Evolutionary conservation across 2,329 filamentous ascomycete genomes (phyloP), one percentile per base, ranked within the genome.

Genomic region (Aspergillus ustus): DNA sequence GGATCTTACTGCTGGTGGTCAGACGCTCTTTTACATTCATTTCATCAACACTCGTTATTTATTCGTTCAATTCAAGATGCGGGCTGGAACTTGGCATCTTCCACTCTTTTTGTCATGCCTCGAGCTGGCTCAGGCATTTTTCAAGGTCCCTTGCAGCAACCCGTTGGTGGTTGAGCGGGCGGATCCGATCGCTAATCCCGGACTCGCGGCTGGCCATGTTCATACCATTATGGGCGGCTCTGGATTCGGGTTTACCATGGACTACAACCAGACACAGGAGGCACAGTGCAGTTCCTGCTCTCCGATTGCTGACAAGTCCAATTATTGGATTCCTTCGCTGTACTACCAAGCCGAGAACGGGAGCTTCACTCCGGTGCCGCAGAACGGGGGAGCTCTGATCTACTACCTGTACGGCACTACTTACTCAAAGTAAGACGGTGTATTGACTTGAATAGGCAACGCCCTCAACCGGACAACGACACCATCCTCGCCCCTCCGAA

Each of bases 291-390:
- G 87, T 52, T 91, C 88, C 37, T 89, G 91, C 73, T 83, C 84
- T 63, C 82, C 91, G 72, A 86, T 83, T 69, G 85, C 85, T 58
- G 90, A 93, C 77, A 82, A 87, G 72, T 90, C 85, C 68, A 89
- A 89, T 76, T 93, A 94, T 81, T 93, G 91, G 91, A 87, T 88
- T 59, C 90, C 91, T 1, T 81, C 82, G 29, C 78, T 93, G 2
- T 93, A 88, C 78, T 92, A 89, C 68, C 75, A 90, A 66, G 83
- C 86, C 69, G 78, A 84, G 67, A 86, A 88, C 66, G 85, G 85
- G 52, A 83, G 82, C 55, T 86, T 91, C 67, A 85, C 88, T 74
- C 82, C 84, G 40, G 90, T 93, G 19, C 82, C 87, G 58, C 80
- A 73, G 49, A 78, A 91, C 63, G 88, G 53, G 9, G 53, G 54